Evolutionary conservation across 1,139 yeast genomes (phyloP).

Genomic region (Candida tropicalis): DNA sequence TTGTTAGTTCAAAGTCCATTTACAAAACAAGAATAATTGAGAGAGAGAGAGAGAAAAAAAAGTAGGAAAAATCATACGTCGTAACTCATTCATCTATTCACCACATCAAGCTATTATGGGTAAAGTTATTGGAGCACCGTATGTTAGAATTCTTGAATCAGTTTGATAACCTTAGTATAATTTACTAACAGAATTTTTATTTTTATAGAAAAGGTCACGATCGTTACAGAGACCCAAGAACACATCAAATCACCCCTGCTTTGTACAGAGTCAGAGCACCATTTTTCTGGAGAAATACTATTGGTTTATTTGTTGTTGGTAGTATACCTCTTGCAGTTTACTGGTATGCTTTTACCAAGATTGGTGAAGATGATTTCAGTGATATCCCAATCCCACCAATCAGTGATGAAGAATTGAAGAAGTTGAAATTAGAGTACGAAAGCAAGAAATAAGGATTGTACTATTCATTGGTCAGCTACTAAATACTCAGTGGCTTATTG

Average conservation of each 20-base stretch:
- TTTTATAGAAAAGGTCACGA: conserved; percentile 30
- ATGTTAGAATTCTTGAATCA: conserved; percentile 11
- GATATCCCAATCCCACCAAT: conserved; percentile 95
- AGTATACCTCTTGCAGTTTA: conserved; percentile 73
- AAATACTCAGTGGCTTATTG: too few relatives aligned
- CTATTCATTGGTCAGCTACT: too few relatives aligned
- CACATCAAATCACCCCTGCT: conserved; percentile 92
- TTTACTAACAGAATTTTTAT: conserved; percentile 19
- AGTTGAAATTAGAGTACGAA: conserved; percentile 71
- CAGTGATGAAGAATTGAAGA: conserved; percentile 71
- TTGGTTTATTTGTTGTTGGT: conserved; percentile 58
- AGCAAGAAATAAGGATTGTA: conserved; percentile 35
- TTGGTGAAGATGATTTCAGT: conserved; percentile 80
- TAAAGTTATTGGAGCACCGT: conserved; percentile 19
- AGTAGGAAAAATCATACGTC: background rate
- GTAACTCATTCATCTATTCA: too few relatives aligned
- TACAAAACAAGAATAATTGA: too few relatives aligned
- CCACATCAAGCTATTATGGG: conserved; percentile 10
- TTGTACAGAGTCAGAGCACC: conserved; percentile 88
- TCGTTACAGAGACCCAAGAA: conserved; percentile 70
- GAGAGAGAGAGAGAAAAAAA: background rate
- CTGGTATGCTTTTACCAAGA: conserved; percentile 68
- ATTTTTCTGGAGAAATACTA: conserved; percentile 74
- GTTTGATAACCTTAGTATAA: background rate
- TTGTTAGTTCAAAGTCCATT: too few relatives aligned